Percentiles rank a stretch among this genome's conserved stretches.
phyloP scores from a whole-genome alignment of 805 yeast genomes.

The Saccharomycopsis sp. region DNA sequence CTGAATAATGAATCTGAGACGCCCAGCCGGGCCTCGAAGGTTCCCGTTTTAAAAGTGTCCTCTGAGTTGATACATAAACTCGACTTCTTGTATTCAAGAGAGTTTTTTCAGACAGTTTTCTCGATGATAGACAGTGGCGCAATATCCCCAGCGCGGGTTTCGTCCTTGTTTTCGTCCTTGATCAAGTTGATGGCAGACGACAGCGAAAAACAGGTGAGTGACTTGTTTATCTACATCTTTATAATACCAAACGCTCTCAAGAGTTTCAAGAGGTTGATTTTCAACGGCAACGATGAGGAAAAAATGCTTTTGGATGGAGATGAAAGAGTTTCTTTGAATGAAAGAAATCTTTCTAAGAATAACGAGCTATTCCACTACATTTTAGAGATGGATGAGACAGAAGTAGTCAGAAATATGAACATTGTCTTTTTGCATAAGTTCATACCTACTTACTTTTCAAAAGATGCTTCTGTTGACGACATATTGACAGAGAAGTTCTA shows the following conservation, averaged over 20 bases:
- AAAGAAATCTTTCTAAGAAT: conserved; percentile 12
- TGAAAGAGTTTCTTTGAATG: conserved; percentile 5
- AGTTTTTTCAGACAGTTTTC: conserved; percentile 10
- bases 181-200: conserved; percentile 33
- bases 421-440: conserved; percentile 13
- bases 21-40: background rate
- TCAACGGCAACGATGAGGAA: conserved; percentile 14
- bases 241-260: conserved; percentile 35
- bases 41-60: conserved; percentile 3
- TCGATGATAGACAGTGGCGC: background rate
- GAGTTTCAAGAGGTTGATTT: conserved; percentile 29
- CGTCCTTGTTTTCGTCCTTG: conserved; percentile 28
- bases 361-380: conserved; percentile 11
- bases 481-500: conserved; percentile 20
- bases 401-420: conserved; percentile 19
- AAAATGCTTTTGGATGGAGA: background rate
- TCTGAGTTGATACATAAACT: background rate
- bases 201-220: conserved; percentile 33
- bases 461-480: background rate
- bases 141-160: conserved; percentile 23
- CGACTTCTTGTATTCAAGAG: conserved; percentile 14
- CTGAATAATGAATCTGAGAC: conserved; percentile 19
- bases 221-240: conserved; percentile 24
- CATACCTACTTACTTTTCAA: conserved; percentile 4
- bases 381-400: background rate